Evolutionary conservation across 179 eudicot genomes (phyloP), one percentile per base, ranked within the genome.

Genomic region (Actinidia polygama): DNA sequence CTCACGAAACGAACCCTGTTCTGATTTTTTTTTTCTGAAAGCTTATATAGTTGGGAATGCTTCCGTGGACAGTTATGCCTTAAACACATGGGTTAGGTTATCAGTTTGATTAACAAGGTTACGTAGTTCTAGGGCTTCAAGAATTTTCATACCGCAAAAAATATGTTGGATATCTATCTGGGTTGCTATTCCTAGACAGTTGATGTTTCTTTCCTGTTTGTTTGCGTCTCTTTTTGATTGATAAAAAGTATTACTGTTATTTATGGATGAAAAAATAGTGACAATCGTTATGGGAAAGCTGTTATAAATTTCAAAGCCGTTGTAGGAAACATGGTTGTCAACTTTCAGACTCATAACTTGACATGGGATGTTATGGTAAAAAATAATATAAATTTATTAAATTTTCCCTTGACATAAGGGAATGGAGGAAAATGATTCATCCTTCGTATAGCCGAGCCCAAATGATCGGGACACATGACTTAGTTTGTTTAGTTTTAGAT

Each of bases 1-100:
- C 36, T 30, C 94, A 94, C 88, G 95, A 95, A 89, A 93, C 91
- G 83, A 91, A 92, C 92, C 97, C 96, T 90, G 83, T 78, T 24
- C 10, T 61, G 2, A 30, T 63, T 64, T 75, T 55, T 40, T 40
- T 30, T 30, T 30, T 30, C 36, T 30, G 36, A 30, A 30, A 47
- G 40, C 21, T 7, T 70, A 26, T 11, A 19, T 59, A 44, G 54
- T 21, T 21, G 53, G 53, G 62, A 15, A 10, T 61, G n/a, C 40
- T 77, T 19, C 47, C 12, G 6, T 14, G 0, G 2, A 59, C 10
- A 21, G n/a, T 7, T 24, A 36, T 76, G 30, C 19, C 14, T 76
- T 0, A 9, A 36, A 40, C 59, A 36, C 8, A 15, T 75, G 79
- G n/a, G 50, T 55, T 30, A 16, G 78, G 10, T 50, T 40, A 36